Percentiles rank a stretch among this genome's conserved stretches.
Conservation (phyloP, 495 filamentous ascomycete genomes). For the Clohesyomyces aquaticus region DNA sequence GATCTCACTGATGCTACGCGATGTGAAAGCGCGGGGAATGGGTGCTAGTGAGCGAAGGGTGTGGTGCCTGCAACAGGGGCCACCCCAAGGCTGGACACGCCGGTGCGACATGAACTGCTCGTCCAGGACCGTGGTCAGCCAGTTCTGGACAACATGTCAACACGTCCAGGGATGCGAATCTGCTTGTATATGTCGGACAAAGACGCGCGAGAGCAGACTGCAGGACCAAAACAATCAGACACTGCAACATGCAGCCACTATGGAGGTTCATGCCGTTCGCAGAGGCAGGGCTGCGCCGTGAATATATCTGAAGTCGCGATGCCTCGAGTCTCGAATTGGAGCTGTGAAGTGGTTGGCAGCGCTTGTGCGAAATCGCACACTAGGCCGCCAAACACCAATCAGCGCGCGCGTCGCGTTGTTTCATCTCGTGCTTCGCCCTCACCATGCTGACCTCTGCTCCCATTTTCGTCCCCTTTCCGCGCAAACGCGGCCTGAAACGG, state of each 20-base stretch:
- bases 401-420: neutral
- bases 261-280: constrained; percentile 17
- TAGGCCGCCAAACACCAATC: constrained; percentile 1
- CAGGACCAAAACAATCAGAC: neutral
- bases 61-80: constrained; percentile 21
- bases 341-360: constrained; percentile 12
- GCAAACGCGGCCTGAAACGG: neutral
- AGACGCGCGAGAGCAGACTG: neutral
- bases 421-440: neutral
- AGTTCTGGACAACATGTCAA: constrained; percentile 12
- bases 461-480: constrained; percentile 6
- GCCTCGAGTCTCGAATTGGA: constrained; percentile 7
- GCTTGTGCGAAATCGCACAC: neutral
- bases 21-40: constrained; percentile 6
- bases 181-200: constrained; percentile 6
- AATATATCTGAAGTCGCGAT: neutral
- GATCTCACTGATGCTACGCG: neutral
- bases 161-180: neutral
- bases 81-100: constrained; percentile 26
- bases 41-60: neutral
- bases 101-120: constrained; percentile 34
- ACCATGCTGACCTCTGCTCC: neutral
- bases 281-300: neutral
- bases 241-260: constrained; percentile 15
- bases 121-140: constrained; percentile 1